Evolutionary conservation across 2,329 filamentous ascomycete species (phyloP), one percentile per base, ranked within the genome.

Genomic region (Penicillium glabrum): DNA sequence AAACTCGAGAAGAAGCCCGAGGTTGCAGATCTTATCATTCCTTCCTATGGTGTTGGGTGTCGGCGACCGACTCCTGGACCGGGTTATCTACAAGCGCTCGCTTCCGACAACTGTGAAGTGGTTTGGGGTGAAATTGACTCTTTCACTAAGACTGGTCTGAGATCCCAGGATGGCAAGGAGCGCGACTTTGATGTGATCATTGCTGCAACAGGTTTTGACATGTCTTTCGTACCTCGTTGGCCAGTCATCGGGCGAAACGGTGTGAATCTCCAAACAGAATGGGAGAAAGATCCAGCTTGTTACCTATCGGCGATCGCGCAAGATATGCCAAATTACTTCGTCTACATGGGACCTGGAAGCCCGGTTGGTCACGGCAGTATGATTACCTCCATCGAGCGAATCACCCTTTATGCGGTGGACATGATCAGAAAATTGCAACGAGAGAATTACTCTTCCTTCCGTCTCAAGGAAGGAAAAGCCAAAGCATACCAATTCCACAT

Each of bases 191-290:
- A 73, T 37, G 45, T 71, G 2, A 67, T 70, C 48, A 56, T 77
- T 45, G 77, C 74, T 58, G 73, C 75, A 8, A 79, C 76, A 0
- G 77, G 77, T 0, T 79, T 77, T 57, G 68, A 78, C 56, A 71
- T 74, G 9, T 69, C 68, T 10, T 77, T 72, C 35, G 62, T 64
- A 1, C 77, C 75, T 3, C 63, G 64, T 7, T 78, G 70, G 57
- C 63, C 69, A 14, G 52, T 77, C 1, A 62, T 73, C 14, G 69
- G 78, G 3, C 62, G 61, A 0, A 53, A 67, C 5, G 65, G 64
- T 7, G 50, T 55, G 9, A 60, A 47, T 6, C 50, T 71, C n/a
- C 49, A 54, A 7, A 59, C 67, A 14, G 51, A 60, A 21, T 70
- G 69, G 62, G 52, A 49, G 37, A 46, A 54, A 4, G 49, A 62